Base-by-base conservation (phyloP, 148 eudicot genomes). In the Diospyros lotus region DNA sequence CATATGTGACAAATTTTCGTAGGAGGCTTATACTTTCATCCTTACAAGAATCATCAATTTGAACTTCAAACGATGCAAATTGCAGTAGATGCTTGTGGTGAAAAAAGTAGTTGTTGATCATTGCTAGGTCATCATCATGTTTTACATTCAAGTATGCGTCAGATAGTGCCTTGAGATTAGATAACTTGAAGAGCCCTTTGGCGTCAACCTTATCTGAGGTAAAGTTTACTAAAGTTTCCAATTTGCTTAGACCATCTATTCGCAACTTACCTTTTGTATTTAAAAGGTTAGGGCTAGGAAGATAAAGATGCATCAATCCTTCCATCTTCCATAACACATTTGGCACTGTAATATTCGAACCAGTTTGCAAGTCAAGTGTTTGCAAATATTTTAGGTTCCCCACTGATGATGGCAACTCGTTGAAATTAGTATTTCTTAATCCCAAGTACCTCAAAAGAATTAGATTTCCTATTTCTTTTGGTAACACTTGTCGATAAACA, bases 171-270 rank as follows among this genome's bases (percentile, higher is more conserved):
- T 71, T 42, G 11, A 78, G 76, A 1, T 66, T 78, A 18, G 46
- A 17, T 9, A 78, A 11, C 4, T 50, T 51, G 40, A 11, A n/a
- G 12, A 78, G 73, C 51, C 65, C 68, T 13, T 9, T 17, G 38
- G 45, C 15, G 50, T 72, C 58, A 9, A 8, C 10, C 52, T 9
- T n/a, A 51, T 17, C 14, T 52, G 40, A 28, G 68, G 14, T 1
- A 28, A 14, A 68, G 42, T 53, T 68, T 67, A 48, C 73, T 6
- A 79, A 63, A 12, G 45, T 51, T 62, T 79, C 69, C 14, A 79
- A 46, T 18, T 67, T 68, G 64, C 40, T 79, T 59, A 79, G 59
- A 7, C 73, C 66, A 51, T 59, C 62, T 18, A 79, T 48, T 15
- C 4, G 67, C 40, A 39, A 14, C 11, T 45, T 67, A 9, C 58